Evolutionary conservation across 371 early-diverging fungal genomes (phyloP).

Genomic region (Mortierella sp.): DNA sequence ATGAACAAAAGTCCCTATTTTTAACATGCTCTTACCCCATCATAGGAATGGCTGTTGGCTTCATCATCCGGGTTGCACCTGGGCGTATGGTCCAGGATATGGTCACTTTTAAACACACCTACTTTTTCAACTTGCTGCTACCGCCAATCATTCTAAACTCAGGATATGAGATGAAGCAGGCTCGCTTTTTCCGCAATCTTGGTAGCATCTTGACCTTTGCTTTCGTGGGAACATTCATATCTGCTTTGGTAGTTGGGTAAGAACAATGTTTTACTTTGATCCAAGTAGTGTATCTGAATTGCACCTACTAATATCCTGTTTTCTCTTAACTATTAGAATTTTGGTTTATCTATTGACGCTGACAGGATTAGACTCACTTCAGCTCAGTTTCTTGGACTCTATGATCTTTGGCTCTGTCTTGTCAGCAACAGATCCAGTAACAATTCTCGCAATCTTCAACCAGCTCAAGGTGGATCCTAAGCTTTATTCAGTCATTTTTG

Average conservation of each 20-base stretch:
- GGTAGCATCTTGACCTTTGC: constrained; percentile 93
- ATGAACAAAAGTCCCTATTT: background rate
- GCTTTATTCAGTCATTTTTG: constrained; percentile 94
- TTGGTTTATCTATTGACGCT: constrained; percentile 78
- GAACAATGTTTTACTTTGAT: background rate
- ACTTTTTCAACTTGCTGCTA: constrained; percentile 94
- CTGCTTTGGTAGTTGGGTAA: constrained; percentile 90
- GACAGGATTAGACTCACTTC: constrained; percentile 77
- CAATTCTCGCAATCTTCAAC: constrained; percentile 92
- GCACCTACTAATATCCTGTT: background rate
- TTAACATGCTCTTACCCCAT: background rate
- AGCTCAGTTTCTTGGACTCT: constrained; percentile 83
- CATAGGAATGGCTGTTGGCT: constrained; percentile 87
- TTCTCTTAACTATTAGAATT: constrained; percentile 50
- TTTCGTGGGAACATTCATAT: constrained; percentile 91
- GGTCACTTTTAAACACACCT: constrained; percentile 91
- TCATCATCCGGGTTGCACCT: constrained; percentile 81
- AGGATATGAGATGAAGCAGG: constrained; percentile 93
- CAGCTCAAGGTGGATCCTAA: constrained; percentile 93
- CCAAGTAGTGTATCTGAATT: background rate
- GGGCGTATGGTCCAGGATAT: constrained; percentile 81
- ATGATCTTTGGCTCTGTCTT: constrained; percentile 93
- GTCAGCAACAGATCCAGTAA: constrained; percentile 97
- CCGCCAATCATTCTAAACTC: constrained; percentile 97
- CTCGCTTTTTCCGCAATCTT: constrained; percentile 88